These are phyloP conservation scores for Bisporella sp. DNA, from an alignment of 2,329 filamentous ascomycete species.

Conservation along the genomic window DNA sequence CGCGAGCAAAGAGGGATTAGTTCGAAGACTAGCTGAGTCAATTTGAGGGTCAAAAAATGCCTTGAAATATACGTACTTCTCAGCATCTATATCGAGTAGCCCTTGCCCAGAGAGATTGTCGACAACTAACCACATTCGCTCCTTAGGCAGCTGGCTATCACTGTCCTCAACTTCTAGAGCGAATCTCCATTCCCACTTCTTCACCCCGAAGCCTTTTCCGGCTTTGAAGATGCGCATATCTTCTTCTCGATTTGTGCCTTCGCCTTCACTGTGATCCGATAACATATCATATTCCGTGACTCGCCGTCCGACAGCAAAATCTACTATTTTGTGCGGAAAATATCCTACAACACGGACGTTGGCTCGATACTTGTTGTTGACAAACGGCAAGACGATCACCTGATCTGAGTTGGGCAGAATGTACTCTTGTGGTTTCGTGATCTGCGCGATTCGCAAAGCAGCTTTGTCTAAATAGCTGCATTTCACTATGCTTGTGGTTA, in stretches of 20 bases:
- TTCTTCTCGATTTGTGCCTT: slow-evolving; percentile 23
- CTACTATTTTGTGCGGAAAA: slow-evolving; percentile 58
- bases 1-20: slow-evolving; percentile 40
- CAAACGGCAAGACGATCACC: slow-evolving; percentile 55
- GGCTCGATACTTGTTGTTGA: slow-evolving; percentile 63
- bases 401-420: slow-evolving; percentile 6
- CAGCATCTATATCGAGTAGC: slow-evolving; percentile 47
- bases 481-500: slow-evolving; percentile 32
- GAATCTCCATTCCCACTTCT: slow-evolving; percentile 77
- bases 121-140: slow-evolving; percentile 61
- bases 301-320: slow-evolving; percentile 55
- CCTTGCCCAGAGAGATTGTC: slow-evolving; percentile 49
- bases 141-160: slow-evolving; percentile 29
- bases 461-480: slow-evolving; percentile 36
- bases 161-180: slow-evolving; percentile 71
- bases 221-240: slow-evolving; percentile 11
- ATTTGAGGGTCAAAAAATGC: not conserved
- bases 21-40: slow-evolving; percentile 43
- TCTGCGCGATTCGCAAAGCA: slow-evolving; percentile 3
- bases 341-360: slow-evolving; percentile 78
- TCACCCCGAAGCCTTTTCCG: slow-evolving; percentile 16
- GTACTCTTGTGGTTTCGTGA: not conserved
- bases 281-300: slow-evolving; percentile 42
- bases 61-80: slow-evolving; percentile 37
- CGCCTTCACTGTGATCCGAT: slow-evolving; percentile 32